These are phyloP conservation scores for Curvularia spicifera DNA, from an alignment of 2,329 filamentous ascomycete species.

Conservation along the genomic window DNA sequence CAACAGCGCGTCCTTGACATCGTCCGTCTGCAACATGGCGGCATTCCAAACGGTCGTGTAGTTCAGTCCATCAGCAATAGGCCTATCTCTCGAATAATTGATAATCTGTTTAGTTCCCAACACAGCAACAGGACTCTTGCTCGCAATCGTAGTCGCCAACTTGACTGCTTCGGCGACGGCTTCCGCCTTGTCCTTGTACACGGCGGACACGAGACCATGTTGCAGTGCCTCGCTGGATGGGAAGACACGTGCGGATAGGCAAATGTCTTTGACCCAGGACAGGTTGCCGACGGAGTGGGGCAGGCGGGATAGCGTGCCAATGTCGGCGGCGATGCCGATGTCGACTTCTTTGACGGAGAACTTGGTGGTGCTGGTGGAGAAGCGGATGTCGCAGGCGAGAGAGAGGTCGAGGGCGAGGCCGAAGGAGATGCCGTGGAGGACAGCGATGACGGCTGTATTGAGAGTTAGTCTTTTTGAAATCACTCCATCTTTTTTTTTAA, in stretches of 20 bases:
- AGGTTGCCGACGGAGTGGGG: slow-evolving; percentile 74
- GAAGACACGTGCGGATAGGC: slow-evolving; percentile 73
- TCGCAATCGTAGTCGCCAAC: slow-evolving; percentile 69
- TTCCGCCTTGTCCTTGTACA: slow-evolving; percentile 66
- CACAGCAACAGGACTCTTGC: slow-evolving; percentile 86
- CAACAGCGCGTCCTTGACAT: slow-evolving; percentile 75
- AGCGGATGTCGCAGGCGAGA: slow-evolving; percentile 72
- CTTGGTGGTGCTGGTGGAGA: slow-evolving; percentile 65
- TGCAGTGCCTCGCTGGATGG: slow-evolving; percentile 69
- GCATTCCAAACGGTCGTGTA: slow-evolving; percentile 91
- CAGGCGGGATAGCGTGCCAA: slow-evolving; percentile 75
- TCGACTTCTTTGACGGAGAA: slow-evolving; percentile 83
- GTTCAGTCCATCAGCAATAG: slow-evolving; percentile 75
- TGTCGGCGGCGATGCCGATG: slow-evolving; percentile 79
- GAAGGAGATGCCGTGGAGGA: slow-evolving; percentile 47
- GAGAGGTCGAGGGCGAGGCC: slow-evolving; percentile 59
- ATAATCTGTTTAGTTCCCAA: slow-evolving; percentile 87
- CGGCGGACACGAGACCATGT: slow-evolving; percentile 73
- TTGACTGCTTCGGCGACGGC: slow-evolving; percentile 68
- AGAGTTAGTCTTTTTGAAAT: no score
- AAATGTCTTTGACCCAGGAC: slow-evolving; percentile 82
- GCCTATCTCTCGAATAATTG: slow-evolving; percentile 80
- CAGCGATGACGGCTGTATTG: slow-evolving; percentile 33
- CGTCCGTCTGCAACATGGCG: slow-evolving; percentile 78
- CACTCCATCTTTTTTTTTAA: no score